Percentiles rank a stretch among this genome's conserved stretches.
Conservation (phyloP, 768 basidiomycete genomes). For the Lactarius evosmus region DNA sequence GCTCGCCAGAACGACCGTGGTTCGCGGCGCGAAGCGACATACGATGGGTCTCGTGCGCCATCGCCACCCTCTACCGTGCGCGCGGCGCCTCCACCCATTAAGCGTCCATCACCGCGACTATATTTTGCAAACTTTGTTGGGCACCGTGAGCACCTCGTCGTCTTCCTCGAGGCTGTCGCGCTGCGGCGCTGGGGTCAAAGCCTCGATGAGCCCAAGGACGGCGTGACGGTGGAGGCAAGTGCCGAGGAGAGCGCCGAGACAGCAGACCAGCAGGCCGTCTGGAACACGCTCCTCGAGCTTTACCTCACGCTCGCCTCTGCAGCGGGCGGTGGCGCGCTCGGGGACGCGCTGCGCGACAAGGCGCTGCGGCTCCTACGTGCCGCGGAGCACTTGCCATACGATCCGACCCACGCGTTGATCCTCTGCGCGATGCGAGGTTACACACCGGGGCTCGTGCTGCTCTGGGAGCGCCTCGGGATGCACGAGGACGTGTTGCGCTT, state of each 20-base stretch:
- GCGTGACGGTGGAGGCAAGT: conserved; percentile 25
- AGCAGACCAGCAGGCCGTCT: conserved; percentile 76
- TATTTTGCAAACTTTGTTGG: conserved; percentile 96
- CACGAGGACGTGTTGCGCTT: conserved; percentile 92
- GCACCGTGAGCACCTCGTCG: conserved; percentile 75
- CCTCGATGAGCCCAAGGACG: conserved; percentile 41
- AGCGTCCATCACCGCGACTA: conserved; percentile 72
- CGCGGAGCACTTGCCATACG: conserved; percentile 58
- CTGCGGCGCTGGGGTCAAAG: conserved; percentile 74
- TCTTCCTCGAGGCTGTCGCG: conserved; percentile 88
- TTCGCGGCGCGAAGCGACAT: conserved; percentile 40
- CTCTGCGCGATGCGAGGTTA: conserved; percentile 84
- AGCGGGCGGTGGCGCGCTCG: conserved; percentile 26
- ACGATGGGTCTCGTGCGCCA: conserved; percentile 35
- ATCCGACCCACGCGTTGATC: conserved; percentile 90
- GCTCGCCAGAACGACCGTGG: conserved; percentile 23
- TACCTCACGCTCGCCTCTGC: conserved; percentile 65
- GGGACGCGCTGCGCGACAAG: conserved; percentile 48
- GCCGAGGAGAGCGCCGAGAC: conserved; percentile 38
- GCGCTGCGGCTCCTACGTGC: conserved; percentile 70
- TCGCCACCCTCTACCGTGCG: conserved; percentile 33
- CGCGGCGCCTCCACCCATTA: conserved; percentile 33
- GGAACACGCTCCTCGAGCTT: conserved; percentile 94
- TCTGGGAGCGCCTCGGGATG: conserved; percentile 96
- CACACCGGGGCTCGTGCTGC: conserved; percentile 77